A percentile compares a stretch with the other conserved stretches of the same genome.
Conservation (phyloP, 768 basidiomycete species). For the Pulveroboletus sp. region DNA sequence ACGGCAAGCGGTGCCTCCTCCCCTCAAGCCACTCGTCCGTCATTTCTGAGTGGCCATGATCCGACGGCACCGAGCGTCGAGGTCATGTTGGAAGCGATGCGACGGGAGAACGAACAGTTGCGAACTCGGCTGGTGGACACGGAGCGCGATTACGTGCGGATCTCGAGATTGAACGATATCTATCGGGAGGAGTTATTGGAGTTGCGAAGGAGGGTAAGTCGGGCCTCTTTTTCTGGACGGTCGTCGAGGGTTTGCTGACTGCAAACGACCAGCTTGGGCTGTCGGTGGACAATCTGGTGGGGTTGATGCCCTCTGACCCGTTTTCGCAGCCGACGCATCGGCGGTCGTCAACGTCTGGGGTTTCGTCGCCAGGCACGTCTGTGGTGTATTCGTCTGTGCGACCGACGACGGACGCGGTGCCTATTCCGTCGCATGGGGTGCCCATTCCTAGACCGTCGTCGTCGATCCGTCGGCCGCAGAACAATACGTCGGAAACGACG, state of each 20-base stretch:
- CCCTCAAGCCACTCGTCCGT: not conserved
- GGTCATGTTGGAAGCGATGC: constrained; percentile 69
- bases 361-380: constrained; percentile 29
- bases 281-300: constrained; percentile 70
- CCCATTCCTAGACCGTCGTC: constrained; percentile 73
- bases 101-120: constrained; percentile 74
- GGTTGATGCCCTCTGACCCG: constrained; percentile 60
- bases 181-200: constrained; percentile 84
- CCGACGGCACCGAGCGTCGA: constrained; percentile 42
- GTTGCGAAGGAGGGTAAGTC: constrained; percentile 64
- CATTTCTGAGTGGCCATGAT: constrained; percentile 16
- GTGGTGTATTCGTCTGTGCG: constrained; percentile 24
- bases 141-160: constrained; percentile 72
- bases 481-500: constrained; percentile 45
- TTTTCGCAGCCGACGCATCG: constrained; percentile 69
- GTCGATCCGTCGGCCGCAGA: constrained; percentile 53
- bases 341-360: constrained; percentile 40
- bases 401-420: constrained; percentile 47
- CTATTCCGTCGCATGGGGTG: constrained; percentile 64
- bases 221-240: too few relatives aligned
- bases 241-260: not conserved
- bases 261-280: constrained; percentile 12
- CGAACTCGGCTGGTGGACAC: constrained; percentile 63
- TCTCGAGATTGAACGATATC: constrained; percentile 72
- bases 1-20: not conserved